Conservation (phyloP, 2,329 filamentous ascomycete species). For the Trichoderma guizhouense region DNA sequence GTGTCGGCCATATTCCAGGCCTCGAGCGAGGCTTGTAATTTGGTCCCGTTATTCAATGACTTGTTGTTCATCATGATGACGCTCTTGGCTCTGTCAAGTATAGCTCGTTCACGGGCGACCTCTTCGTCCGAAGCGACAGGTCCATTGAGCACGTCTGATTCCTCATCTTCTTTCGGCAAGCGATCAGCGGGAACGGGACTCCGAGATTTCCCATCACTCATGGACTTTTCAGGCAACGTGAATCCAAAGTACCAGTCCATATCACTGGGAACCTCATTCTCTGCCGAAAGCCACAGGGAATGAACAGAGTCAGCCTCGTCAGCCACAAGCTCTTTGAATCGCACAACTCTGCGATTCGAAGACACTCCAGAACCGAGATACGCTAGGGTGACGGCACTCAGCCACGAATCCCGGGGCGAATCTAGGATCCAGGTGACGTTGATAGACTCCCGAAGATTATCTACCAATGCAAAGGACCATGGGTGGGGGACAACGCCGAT, state of each 20-base stretch:
- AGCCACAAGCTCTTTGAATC: slow-evolving; percentile 79
- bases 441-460: slow-evolving; percentile 57
- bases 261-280: slow-evolving; percentile 60
- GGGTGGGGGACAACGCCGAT: slow-evolving; percentile 90
- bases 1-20: slow-evolving; percentile 69
- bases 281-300: slow-evolving; percentile 79
- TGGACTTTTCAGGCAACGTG: slow-evolving; percentile 59
- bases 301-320: slow-evolving; percentile 60
- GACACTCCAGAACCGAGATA: slow-evolving; percentile 60
- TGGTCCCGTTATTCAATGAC: slow-evolving; percentile 39
- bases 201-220: slow-evolving; percentile 36
- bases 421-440: slow-evolving; percentile 64
- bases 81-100: slow-evolving; percentile 48
- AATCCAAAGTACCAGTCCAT: slow-evolving; percentile 92
- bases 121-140: slow-evolving; percentile 51
- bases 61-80: slow-evolving; percentile 50
- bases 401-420: slow-evolving; percentile 74
- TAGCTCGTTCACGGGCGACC: slow-evolving; percentile 49
- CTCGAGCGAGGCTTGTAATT: slow-evolving; percentile 55
- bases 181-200: slow-evolving; percentile 28
- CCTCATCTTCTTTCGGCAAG: slow-evolving; percentile 19
- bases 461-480: slow-evolving; percentile 73
- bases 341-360: slow-evolving; percentile 62
- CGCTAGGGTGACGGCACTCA: slow-evolving; percentile 66
- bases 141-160: slow-evolving; percentile 41